phyloP scores from a whole-genome alignment of 1,284 basidiomycete species.

The Ustilago cynodontis region DNA sequence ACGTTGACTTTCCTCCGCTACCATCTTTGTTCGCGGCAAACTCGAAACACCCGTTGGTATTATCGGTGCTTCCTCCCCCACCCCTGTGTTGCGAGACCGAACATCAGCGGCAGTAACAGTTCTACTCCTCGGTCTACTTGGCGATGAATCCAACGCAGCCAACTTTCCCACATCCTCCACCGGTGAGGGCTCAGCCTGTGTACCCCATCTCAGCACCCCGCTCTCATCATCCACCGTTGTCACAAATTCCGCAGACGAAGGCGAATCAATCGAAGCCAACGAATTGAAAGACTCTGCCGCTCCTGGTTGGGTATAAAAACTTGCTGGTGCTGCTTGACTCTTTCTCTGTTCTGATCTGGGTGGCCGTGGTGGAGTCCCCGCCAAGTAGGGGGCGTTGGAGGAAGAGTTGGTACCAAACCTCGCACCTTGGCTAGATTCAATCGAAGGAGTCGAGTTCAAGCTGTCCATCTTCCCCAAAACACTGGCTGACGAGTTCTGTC shows the following conservation, averaged over 20 bases:
- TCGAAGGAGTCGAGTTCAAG: conserved; percentile 14
- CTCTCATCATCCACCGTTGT: conserved; percentile 29
- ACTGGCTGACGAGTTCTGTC: neutral
- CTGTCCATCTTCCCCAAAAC: too few species aligned
- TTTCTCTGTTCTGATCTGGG: conserved; percentile 8
- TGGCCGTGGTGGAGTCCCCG: conserved; percentile 7
- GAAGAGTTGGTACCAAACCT: too few species aligned
- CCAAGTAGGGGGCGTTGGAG: neutral
- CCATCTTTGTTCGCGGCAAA: conserved; percentile 20
- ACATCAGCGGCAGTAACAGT: conserved; percentile 44
- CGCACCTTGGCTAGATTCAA: conserved; percentile 19
- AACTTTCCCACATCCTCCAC: neutral
- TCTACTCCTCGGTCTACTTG: conserved; percentile 24
- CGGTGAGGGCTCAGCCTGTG: conserved; percentile 24
- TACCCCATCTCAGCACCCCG: conserved; percentile 39
- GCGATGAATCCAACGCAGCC: conserved; percentile 9
- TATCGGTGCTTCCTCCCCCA: conserved; percentile 10
- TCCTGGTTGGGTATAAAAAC: conserved; percentile 29
- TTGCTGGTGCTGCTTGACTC: conserved; percentile 9
- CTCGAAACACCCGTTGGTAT: conserved; percentile 20
- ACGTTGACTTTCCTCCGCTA: conserved; percentile 36
- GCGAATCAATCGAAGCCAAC: conserved; percentile 24
- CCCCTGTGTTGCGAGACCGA: conserved; percentile 6
- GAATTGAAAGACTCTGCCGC: conserved; percentile 32
- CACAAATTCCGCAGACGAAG: conserved; percentile 13